Base-by-base conservation (phyloP, 345 rosid genomes). In the Stellera chamaejasme region DNA sequence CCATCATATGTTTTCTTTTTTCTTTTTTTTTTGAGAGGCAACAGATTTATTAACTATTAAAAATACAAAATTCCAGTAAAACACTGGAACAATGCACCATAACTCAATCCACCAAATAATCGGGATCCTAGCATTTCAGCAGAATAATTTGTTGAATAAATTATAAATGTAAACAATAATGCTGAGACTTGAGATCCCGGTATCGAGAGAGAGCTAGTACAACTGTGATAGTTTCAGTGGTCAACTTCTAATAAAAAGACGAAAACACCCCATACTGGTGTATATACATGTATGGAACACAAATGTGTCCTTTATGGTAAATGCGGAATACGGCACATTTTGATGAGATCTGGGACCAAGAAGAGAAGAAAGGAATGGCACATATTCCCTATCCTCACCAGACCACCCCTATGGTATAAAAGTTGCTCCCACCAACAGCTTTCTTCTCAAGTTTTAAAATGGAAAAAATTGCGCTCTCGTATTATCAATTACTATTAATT, bases 261-360 rank as follows among this genome's bases (percentile, higher is more conserved):
- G 64, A 63, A 27, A 7, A 64, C 69, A 63, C 11, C 41, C 68
- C 36, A 26, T 14, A 13, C 0, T 3, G 45, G 13, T 59, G 42
- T n/a, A n/a, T 32, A 5, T 46, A 7, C 28, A 13, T 14, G 43
- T 25, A 52, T 41, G 56, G 13, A 10, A 10, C 53, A 49, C 43
- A 46, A 12, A 23, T 1, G 32, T 55, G 77, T 52, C 60, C 64
- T 13, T 41, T 71, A 50, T 45, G 13, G 77, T 66, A 64, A 39
- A 53, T n/a, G 25, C 6, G 0, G 10, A 49, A 26, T 23, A 50
- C 25, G 16, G 39, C n/a, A n/a, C n/a, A n/a, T n/a, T n/a, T n/a
- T n/a, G n/a, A n/a, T n/a, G n/a, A n/a, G n/a, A n/a, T n/a, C 53
- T 36, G 36, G 48, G 65, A 69, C 66, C 77, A 65, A 80, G 74